Base-by-base conservation (phyloP, 768 basidiomycete genomes). In the Tylopilus felleus region DNA sequence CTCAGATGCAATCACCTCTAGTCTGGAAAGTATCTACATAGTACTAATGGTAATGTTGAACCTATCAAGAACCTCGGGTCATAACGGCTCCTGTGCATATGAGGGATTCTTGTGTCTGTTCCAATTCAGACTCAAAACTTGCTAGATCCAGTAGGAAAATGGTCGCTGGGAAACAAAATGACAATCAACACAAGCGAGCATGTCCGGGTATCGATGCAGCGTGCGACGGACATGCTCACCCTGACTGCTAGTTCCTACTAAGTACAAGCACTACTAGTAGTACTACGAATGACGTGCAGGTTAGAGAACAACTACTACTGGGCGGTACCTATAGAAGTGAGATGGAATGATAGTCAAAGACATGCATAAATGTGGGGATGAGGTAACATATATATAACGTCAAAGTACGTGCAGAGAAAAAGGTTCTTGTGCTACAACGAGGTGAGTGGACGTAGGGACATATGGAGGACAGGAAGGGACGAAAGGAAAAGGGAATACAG, bases 391-490 rank as follows among this genome's bases (percentile, higher is more conserved):
- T 42, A 19, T 38, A 38, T 19, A 33, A 33, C n/a, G 33, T 33
- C n/a, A 14, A 33, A 33, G 33, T 33, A 33, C 8, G 59, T 57
- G 59, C 22, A 36, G 22, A 47, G 22, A 23, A 40, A 45, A 42
- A 44, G 33, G 50, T 40, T 39, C 59, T 46, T 61, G 47, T 58
- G 55, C 55, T 57, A 52, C 52, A 54, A 45, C 50, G 10, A 40
- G 33, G 50, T 60, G 43, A 46, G 35, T 45, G 47, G 36, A 39
- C 29, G 43, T 10, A 22, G 31, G 23, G 22, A 41, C 27, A 36
- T 46, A 51, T 31, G 4, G n/a, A 40, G 19, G 33, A 35, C 33
- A 35, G 39, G 19, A 40, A 10, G 9, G 38, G 40, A 8, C 33
- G 14, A 16, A 36, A 36, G 16, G 21, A 16, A 31, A 33, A 19